Percentiles rank a stretch among this genome's conserved stretches.
Conservation (phyloP, 495 filamentous ascomycete genomes). For the Daldinia caldariorum region DNA sequence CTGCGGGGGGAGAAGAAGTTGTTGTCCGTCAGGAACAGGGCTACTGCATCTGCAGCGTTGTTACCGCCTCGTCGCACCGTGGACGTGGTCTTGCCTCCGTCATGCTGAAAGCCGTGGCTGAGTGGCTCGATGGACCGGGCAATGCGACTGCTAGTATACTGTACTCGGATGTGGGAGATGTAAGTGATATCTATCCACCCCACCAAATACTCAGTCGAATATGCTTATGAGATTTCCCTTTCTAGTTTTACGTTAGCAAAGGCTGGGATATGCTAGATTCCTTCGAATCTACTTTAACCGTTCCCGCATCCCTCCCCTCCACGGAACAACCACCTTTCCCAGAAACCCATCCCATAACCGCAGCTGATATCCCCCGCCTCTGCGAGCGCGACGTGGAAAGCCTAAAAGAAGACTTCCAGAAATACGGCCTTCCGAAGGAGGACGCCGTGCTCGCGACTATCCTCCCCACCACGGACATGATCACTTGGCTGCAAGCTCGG, state of each 20-base stretch:
- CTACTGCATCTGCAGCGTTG: conserved; percentile 41
- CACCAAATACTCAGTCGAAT: too few species aligned
- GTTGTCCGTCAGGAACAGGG: conserved; percentile 25
- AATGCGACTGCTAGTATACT: conserved; percentile 39
- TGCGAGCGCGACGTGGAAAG: conserved; percentile 27
- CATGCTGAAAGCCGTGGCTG: conserved; percentile 33
- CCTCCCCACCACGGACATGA: conserved; percentile 23
- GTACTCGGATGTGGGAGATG: conserved; percentile 42
- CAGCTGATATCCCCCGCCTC: conserved; percentile 28
- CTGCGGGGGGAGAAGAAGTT: background rate
- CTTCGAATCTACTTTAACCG: conserved; percentile 25
- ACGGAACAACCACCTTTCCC: background rate
- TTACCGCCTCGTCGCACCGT: conserved; percentile 32
- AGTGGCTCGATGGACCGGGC: conserved; percentile 42
- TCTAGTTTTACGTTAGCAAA: conserved; percentile 38
- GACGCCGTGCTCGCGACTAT: conserved; percentile 13
- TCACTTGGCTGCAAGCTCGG: conserved; percentile 30
- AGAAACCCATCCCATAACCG: conserved; percentile 18
- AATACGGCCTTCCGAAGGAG: background rate
- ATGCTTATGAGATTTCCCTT: background rate
- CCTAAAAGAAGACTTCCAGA: conserved; percentile 12
- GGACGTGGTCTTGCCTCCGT: conserved; percentile 38
- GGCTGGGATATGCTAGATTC: conserved; percentile 35
- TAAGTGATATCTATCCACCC: conserved; percentile 1
- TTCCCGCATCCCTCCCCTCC: conserved; percentile 6